Evolutionary conservation across 2,329 filamentous ascomycete species (phyloP).

Genomic region (Fusarium metavorans): DNA sequence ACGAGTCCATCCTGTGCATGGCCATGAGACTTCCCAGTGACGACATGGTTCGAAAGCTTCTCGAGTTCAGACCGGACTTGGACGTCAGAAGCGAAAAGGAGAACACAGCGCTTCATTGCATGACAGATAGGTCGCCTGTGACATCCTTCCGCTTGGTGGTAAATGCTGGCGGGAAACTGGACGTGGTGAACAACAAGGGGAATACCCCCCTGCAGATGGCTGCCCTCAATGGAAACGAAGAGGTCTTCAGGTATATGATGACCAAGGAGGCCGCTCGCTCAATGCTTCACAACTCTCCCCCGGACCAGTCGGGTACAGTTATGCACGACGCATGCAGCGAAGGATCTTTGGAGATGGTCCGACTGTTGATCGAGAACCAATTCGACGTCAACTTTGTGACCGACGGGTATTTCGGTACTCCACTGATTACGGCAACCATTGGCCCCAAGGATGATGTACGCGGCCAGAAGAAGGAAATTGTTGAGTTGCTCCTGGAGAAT

Average conservation of each 20-base stretch:
- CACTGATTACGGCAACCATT: background rate
- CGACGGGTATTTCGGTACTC: background rate
- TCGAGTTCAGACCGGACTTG: constrained; percentile 18
- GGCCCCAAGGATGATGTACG: background rate
- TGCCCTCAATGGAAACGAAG: background rate
- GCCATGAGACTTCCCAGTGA: background rate
- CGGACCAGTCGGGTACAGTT: background rate
- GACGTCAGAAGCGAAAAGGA: background rate
- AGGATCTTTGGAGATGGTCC: background rate
- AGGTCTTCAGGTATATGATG: constrained; percentile 14
- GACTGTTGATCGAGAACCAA: background rate
- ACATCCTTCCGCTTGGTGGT: background rate
- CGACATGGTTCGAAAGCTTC: constrained; percentile 2
- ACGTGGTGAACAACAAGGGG: background rate
- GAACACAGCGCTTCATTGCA: constrained; percentile 9
- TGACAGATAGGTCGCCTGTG: background rate
- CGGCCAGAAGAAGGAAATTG: background rate
- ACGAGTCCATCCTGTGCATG: background rate
- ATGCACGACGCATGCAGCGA: constrained; percentile 1
- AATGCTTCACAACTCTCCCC: background rate
- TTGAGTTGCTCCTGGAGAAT: background rate
- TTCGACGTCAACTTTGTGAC: background rate
- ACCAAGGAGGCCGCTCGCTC: constrained; percentile 1
- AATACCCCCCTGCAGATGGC: background rate
- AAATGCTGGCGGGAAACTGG: constrained; percentile 16